Base-by-base conservation (phyloP, 192 early-diverging fungal species). In the Rhizoclosmatium sp. region DNA sequence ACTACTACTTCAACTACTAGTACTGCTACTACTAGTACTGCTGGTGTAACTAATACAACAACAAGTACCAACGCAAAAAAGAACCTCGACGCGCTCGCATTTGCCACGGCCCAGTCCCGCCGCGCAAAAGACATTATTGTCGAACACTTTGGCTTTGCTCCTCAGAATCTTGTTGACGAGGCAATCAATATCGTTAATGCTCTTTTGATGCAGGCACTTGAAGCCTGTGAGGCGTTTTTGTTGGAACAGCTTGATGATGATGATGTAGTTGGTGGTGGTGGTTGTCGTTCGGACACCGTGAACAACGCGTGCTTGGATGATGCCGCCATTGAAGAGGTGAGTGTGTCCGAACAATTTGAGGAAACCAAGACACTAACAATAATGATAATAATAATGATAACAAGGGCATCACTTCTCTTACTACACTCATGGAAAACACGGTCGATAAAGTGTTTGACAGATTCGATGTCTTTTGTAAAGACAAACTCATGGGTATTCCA, bases 391-490 rank as follows among this genome's bases (percentile, higher is more conserved):
- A 16, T 12, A 54, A 54, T 54, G 5, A 54, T 16, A 16, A 12
- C 2, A 40, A 92, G 90, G 92, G 92, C 1, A 89, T 94, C 71
- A 87, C 91, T 78, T 87, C 92, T 75, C 86, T 93, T 0, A 92
- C 93, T 78, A 94, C 94, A 41, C 78, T 95, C 42, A 81, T 95
- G 12, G 94, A 95, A 78, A 83, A 92, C 40, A 84, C 90, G 3
- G 90, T 96, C 65, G 95, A 95, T 79, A 91, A 91, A 75, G 87
- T 90, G 75, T 95, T 95, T 88, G 95, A 95, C 81, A 87, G 89
- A 44, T 94, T 94, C 79, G 94, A 96, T 78, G 81, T 95, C 7
- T 95, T 93, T 73, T 87, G 86, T 0, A 84, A 93, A 70, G 88
- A 91, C 58, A 94, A 93, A 56, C 85, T 95, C 69, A 94, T 96